Conservation (phyloP, 2,329 filamentous ascomycete genomes). For the Exophiala dermatitidis region DNA sequence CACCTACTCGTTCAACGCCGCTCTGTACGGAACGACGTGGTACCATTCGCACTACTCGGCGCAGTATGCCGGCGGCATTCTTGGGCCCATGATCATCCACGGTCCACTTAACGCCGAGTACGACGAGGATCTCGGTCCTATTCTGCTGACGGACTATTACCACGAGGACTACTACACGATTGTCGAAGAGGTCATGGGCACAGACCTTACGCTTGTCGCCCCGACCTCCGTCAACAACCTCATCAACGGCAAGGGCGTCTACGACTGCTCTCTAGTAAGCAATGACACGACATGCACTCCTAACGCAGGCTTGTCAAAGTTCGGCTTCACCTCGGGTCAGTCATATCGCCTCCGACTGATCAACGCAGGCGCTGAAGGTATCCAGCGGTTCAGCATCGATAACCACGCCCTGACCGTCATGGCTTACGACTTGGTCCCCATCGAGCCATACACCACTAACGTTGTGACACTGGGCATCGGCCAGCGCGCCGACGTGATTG, state of each 20-base stretch:
- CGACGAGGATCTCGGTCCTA: conserved; percentile 16
- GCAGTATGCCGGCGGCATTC: conserved; percentile 26
- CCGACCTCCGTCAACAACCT: conserved; percentile 24
- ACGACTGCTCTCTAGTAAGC: no score
- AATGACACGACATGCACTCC: no score
- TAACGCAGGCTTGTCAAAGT: conserved; percentile 2
- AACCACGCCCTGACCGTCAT: conserved; percentile 50
- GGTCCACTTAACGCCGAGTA: conserved; percentile 26
- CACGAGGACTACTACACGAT: conserved; percentile 13
- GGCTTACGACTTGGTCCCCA: conserved; percentile 24
- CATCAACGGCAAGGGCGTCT: conserved; percentile 23
- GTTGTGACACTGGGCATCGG: conserved; percentile 38
- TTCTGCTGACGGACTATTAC: background rate
- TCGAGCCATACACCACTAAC: conserved; percentile 30
- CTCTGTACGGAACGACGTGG: conserved; percentile 48
- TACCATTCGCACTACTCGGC: conserved; percentile 55
- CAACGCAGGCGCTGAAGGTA: no score
- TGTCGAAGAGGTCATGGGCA: conserved; percentile 24
- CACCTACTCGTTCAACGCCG: conserved; percentile 53
- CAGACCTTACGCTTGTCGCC: conserved; percentile 10
- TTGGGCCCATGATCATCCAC: conserved; percentile 26
- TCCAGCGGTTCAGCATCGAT: conserved; percentile 37
- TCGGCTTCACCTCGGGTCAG: conserved; percentile 42
- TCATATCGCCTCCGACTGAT: conserved; percentile 34
- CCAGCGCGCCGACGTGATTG: conserved; percentile 37